Evolutionary conservation across 106 monocot species (phyloP).

Genomic region (Dioscorea alata): DNA sequence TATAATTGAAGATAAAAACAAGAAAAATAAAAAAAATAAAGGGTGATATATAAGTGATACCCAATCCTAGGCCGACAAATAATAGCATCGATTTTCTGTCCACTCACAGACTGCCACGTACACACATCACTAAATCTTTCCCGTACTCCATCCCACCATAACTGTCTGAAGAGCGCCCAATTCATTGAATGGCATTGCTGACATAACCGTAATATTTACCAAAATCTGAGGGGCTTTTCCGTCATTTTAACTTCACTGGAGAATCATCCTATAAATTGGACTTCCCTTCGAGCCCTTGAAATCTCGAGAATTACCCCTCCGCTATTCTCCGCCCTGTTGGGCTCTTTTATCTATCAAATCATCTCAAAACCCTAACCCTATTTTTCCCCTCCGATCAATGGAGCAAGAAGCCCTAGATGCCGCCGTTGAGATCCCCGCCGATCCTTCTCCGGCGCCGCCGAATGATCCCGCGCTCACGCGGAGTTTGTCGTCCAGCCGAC

Average conservation of each 20-base stretch:
- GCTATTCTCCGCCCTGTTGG: conserved; percentile 24
- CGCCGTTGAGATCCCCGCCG: conserved; percentile 9
- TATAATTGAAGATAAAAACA: too few species aligned
- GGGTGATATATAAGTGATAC: too few species aligned
- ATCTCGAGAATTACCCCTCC: conserved; percentile 17
- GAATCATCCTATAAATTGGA: conserved; percentile 4
- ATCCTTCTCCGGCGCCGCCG: neutral
- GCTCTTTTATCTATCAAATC: neutral
- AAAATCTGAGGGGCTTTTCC: neutral
- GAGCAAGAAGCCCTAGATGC: conserved; percentile 9
- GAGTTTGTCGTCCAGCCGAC: conserved; percentile 39
- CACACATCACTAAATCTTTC: too few species aligned
- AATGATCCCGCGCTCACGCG: conserved; percentile 25
- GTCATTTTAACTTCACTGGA: neutral
- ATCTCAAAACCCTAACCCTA: conserved; percentile 12
- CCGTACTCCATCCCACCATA: too few species aligned
- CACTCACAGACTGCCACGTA: neutral
- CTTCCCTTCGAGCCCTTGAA: neutral
- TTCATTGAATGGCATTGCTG: too few species aligned
- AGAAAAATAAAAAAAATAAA: too few species aligned
- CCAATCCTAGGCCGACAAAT: too few species aligned
- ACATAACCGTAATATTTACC: too few species aligned
- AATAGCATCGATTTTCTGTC: neutral
- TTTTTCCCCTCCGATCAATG: neutral
- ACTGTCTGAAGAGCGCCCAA: too few species aligned